Evolutionary conservation across 1,284 basidiomycete genomes (phyloP), one percentile per base, ranked within the genome.

Genomic region (Ustilago shanxiensis): DNA sequence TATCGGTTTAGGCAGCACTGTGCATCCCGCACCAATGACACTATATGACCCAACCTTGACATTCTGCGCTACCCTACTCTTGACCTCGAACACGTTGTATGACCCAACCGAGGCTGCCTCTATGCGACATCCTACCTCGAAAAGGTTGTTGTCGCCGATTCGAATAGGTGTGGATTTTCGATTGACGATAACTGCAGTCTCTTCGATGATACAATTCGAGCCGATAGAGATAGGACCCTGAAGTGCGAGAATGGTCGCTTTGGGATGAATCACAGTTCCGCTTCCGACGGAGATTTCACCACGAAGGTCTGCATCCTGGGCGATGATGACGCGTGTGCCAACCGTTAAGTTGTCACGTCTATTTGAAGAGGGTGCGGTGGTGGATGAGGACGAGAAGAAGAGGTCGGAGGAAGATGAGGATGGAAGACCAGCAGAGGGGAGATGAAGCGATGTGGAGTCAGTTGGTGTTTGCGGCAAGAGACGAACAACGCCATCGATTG

Each of bases 91-190:
- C 1, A 92, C 93, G 87, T 98, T 98, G 86, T 89, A 90, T 81
- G 92, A 89, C 11, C 95, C 95, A 52, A 98, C 89, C 5, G 90
- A 89, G 0, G 92, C 91, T 13, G 90, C 92, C 87, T 97, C 95
- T 54, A 97, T 90, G 93, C 94, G 91, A 86, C 92, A 94, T 11
- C 92, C 93, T 55, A 96, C 94, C 87, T 97, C 94, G 83, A 99
- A 96, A 58, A 95, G 88, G 86, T 98, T 98, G 66, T 92, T 90
- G 83, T 95, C 91, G 13, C 96, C 96, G 57, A 99, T 94, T 20
- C 90, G 89, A 91, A 98, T 93, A n/a, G 92, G 47, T 13, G 45
- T 47, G 1, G 41, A 41, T 47, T 52, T 53, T 89, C 92, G 89
- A 85, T 97, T 96, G 64, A 95, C 91, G 70, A 98, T 91, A 77